These are phyloP conservation scores for Cryptosporidium muris DNA, from an alignment of 169 alveolate species.

Conservation along the genomic window DNA sequence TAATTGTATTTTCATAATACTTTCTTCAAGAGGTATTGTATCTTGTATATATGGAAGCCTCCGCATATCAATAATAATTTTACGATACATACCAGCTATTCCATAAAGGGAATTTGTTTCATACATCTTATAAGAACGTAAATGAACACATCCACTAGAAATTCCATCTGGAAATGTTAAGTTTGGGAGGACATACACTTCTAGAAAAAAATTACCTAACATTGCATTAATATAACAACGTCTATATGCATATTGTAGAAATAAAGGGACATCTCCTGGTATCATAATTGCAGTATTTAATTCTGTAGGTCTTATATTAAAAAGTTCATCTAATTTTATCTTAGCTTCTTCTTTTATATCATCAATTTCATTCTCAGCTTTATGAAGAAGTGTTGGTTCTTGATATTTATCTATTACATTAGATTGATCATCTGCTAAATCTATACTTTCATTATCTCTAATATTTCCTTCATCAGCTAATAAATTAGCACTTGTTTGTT, in stretches of 20 bases:
- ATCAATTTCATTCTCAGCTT: not conserved
- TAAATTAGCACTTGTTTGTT: not conserved
- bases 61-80: conserved; percentile 11
- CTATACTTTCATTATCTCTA: not conserved
- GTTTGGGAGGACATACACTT: conserved; percentile 40
- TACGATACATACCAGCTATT: conserved; percentile 36
- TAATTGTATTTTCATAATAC: conserved; percentile 5
- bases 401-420: not conserved
- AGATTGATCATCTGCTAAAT: not conserved
- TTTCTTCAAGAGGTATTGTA: conserved; percentile 1
- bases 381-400: not conserved
- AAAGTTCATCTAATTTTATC: conserved; percentile 21
- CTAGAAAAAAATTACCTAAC: conserved; percentile 23
- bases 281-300: conserved; percentile 9
- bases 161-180: not conserved
- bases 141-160: not conserved
- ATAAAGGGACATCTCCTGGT: conserved; percentile 50
- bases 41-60: conserved; percentile 37
- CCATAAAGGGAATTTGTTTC: conserved; percentile 51
- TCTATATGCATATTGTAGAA: conserved; percentile 28
- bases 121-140: conserved; percentile 15
- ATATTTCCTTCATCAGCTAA: conserved; percentile 12
- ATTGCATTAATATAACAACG: conserved; percentile 20
- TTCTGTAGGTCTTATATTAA: not conserved
- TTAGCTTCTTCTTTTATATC: not conserved